phyloP scores from a whole-genome alignment of 2,329 filamentous ascomycete genomes.

The Magnaporthiopsis poae region DNA sequence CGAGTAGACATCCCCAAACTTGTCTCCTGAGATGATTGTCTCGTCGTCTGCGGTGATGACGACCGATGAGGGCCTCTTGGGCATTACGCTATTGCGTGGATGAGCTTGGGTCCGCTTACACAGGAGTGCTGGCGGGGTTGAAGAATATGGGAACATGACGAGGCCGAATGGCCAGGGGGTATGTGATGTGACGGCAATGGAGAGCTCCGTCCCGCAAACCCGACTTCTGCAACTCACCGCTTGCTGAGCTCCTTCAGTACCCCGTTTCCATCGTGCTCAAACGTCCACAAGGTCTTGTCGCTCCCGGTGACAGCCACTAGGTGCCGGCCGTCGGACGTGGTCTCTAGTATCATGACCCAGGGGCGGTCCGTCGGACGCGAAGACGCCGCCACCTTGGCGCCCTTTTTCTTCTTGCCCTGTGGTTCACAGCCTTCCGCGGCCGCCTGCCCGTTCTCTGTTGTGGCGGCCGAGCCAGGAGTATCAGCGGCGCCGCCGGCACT shows the following conservation, averaged over 20 bases:
- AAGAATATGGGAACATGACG: conserved; percentile 17
- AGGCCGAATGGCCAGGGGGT: neutral
- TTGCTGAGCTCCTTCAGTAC: conserved; percentile 58
- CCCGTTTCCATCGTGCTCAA: conserved; percentile 55
- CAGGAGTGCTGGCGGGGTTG: too few relatives aligned
- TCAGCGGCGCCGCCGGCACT: neutral
- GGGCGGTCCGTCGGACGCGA: conserved; percentile 37
- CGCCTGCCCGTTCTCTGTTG: conserved; percentile 7
- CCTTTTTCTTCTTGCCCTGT: conserved; percentile 28
- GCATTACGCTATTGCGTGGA: conserved; percentile 56
- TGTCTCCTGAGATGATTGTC: conserved; percentile 77
- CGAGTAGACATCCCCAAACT: conserved; percentile 92
- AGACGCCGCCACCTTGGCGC: conserved; percentile 20
- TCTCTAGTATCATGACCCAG: conserved; percentile 59
- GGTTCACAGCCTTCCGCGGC: conserved; percentile 1
- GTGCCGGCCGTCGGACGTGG: conserved; percentile 55
- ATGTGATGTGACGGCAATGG: neutral
- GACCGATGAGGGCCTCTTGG: conserved; percentile 76
- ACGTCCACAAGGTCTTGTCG: conserved; percentile 82
- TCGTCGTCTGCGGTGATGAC: conserved; percentile 57
- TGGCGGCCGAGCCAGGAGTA: neutral
- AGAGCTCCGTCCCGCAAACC: neutral
- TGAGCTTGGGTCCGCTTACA: neutral
- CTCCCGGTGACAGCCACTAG: conserved; percentile 74
- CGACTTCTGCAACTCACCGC: conserved; percentile 41